Evolutionary conservation across 192 early-diverging fungal species (phyloP), one percentile per base, ranked within the genome.

Genomic region (Umbelopsis vinacea): DNA sequence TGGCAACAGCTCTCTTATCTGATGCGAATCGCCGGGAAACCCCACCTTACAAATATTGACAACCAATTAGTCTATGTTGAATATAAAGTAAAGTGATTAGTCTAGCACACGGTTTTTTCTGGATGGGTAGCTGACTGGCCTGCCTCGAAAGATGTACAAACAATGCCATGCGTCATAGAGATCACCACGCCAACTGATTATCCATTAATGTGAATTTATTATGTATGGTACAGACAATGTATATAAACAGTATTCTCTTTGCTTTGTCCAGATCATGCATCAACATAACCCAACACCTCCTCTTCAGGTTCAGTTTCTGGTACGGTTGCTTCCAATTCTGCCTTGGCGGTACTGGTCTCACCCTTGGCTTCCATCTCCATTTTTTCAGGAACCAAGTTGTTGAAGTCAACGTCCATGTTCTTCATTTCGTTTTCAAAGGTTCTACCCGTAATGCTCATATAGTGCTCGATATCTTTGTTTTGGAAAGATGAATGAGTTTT

Each of bases 341-440:
- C 57, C 17, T 37, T 17, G 3, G 17, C 14, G 15, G 57, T 19
- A 35, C 57, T 63, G 0, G 57, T 29, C n/a, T 63, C 57, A 19
- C 17, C 29, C 29, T 63, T 63, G 26, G 57, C 33, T 14, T 63
- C 57, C 29, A 12, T n/a, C 29, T 63, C 57, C 57, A 63, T 37
- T 37, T 63, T 63, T 26, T 63, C 57, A 1, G 57, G 26, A 6
- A 63, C 57, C 57, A 63, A 29, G 37, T 63, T 63, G 15, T 63
- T 63, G 17, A 63, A 63, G 26, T 63, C 57, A 17, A 63, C 17
- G 26, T 63, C 57, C 57, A 63, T 63, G 33, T 63, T 63, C 57
- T 63, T 63, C 57, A 63, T 63, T 17, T 63, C 57, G 19, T 37
- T 26, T 12, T 63, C 33, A n/a, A 63, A 63, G 17, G 57, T 63